Evolutionary conservation across 139 green algal species (phyloP).

Genomic region (Coelastrella sp.): DNA sequence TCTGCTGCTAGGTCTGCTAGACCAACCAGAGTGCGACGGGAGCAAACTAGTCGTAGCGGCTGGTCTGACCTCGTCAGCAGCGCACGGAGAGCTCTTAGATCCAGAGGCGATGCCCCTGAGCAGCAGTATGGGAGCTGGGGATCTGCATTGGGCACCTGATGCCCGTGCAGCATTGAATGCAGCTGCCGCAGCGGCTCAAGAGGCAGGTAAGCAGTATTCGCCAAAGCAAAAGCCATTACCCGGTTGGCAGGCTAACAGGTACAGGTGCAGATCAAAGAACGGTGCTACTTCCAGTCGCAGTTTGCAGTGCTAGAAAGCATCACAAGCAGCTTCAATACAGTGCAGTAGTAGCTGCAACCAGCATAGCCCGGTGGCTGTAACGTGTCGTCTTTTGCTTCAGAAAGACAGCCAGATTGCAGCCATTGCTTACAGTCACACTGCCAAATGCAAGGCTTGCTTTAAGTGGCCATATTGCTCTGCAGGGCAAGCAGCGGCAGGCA

Average conservation of each 20-base stretch:
- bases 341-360: no score
- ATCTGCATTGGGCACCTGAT: conserved; percentile 45
- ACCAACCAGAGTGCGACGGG: neutral
- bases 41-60: neutral
- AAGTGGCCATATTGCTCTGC: neutral
- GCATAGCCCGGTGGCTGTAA: no score
- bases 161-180: conserved; percentile 1
- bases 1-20: conserved; percentile 36
- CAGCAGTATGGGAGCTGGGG: conserved; percentile 21
- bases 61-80: neutral
- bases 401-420: no score
- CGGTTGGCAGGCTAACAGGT: no score
- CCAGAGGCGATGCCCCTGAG: neutral
- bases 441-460: no score
- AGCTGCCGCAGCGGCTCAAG: conserved; percentile 4
- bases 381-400: no score
- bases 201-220: neutral
- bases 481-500: neutral
- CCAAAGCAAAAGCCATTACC: no score
- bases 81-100: conserved; percentile 6
- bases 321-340: no score
- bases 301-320: no score
- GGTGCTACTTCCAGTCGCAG: no score
- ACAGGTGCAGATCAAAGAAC: no score
- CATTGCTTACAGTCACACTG: no score